Evolutionary conservation across 441 rosid genomes (phyloP).

Genomic region (Jatropha multifida): DNA sequence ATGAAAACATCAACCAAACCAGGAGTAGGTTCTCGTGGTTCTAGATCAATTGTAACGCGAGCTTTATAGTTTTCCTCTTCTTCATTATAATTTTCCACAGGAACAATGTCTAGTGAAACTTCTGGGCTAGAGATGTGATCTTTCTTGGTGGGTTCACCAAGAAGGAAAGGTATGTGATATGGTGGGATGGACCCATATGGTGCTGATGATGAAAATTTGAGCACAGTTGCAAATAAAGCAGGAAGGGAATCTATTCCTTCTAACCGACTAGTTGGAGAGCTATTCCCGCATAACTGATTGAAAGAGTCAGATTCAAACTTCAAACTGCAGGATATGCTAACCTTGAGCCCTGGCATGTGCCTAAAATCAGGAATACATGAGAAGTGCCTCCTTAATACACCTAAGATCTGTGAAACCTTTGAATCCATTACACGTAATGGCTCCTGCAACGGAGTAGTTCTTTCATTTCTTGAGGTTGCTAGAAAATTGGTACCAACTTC

Average conservation of each 20-base stretch:
- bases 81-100: conserved; percentile 40
- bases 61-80: conserved; percentile 59
- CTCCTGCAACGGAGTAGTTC: conserved; percentile 39
- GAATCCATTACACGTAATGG: conserved; percentile 88
- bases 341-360: conserved; percentile 73
- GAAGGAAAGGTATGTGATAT: conserved; percentile 78
- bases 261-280: conserved; percentile 40
- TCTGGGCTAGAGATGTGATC: conserved; percentile 27
- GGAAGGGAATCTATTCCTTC: conserved; percentile 59
- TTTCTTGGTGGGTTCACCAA: conserved; percentile 56
- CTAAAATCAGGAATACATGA: conserved; percentile 83
- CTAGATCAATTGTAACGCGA: conserved; percentile 60
- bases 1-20: conserved; percentile 87
- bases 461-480: conserved; percentile 39
- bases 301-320: conserved; percentile 81
- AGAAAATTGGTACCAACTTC: conserved; percentile 38
- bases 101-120: conserved; percentile 47
- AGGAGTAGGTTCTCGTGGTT: conserved; percentile 88
- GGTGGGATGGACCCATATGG: conserved; percentile 76
- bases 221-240: conserved; percentile 78
- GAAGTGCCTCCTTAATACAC: conserved; percentile 73
- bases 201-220: conserved; percentile 83
- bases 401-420: conserved; percentile 63
- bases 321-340: conserved; percentile 65
- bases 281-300: conserved; percentile 48